Base-by-base conservation (phyloP, 2,329 filamentous ascomycete species). In the Phyllosticta citribraziliensis region DNA sequence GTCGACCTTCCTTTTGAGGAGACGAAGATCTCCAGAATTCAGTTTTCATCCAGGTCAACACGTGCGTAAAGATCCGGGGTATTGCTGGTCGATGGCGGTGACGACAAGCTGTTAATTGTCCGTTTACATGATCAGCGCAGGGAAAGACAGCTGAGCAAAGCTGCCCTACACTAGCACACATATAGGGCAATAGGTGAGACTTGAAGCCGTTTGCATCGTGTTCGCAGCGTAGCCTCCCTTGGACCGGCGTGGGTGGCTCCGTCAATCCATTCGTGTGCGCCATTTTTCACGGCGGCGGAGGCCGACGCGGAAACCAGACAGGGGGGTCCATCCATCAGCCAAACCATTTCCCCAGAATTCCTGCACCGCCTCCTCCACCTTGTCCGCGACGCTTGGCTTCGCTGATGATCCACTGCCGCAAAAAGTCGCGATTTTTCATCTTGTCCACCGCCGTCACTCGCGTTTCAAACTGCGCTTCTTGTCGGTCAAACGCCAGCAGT, bases 371-470 rank as follows among this genome's bases (percentile, higher is more conserved):
- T 3, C 24, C 50, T 11, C 57, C 58, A 6, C 57, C 66, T 72
- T 55, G 88, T 88, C 0, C 80, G 91, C 10, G 76, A 63, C 78
- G 73, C 58, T 67, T 70, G 8, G 79, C 79, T 66, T 81, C 79
- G 6, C 65, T 73, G 59, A 78, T 68, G 61, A 81, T 70, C 79
- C 79, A 82, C 55, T 73, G 68, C 55, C 67, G 73, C 64, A 81
- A 64, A 61, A 77, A 76, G 6, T 72, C 72, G 64, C 70, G 72
- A 62, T 75, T 72, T 68, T 74, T 76, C 73, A 82, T 70, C 55
- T 79, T 70, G 20, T 78, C 74, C n/a, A 78, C 67, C 52, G 68
- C 67, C 4, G 71, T 72, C 14, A 81, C 65, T 61, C 73, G 75
- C 1, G 77, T 80, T 64, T 77, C 74, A 27, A 79, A 67, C 64